Conservation (phyloP, 495 filamentous ascomycete species). For the Chaetomium fimeti region DNA sequence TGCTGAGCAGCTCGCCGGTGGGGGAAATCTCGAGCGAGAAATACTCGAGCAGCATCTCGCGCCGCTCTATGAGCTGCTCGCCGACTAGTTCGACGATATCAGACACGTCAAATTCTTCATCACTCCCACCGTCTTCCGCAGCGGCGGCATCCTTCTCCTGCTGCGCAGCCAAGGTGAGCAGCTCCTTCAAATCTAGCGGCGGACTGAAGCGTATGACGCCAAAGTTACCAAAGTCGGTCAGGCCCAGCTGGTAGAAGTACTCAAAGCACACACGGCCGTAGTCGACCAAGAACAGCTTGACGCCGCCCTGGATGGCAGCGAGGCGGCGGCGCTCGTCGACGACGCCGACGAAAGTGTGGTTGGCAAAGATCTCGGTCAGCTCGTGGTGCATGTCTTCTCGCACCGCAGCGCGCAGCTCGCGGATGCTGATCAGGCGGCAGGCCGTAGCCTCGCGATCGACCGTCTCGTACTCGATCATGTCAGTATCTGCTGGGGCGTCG, state of each 20-base stretch:
- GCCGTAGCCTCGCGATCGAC: conserved; percentile 64
- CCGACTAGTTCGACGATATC: conserved; percentile 63
- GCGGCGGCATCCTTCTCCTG: conserved; percentile 53
- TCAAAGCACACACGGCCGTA: conserved; percentile 86
- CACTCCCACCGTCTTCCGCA: conserved; percentile 28
- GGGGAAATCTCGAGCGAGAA: conserved; percentile 81
- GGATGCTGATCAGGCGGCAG: conserved; percentile 75
- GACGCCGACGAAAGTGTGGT: conserved; percentile 90
- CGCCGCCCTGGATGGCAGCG: conserved; percentile 86
- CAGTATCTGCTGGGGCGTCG: conserved; percentile 11
- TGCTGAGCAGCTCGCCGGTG: conserved; percentile 69
- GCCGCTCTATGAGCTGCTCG: conserved; percentile 62
- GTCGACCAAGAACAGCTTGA: conserved; percentile 91
- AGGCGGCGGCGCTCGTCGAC: conserved; percentile 85
- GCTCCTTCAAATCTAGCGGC: conserved; percentile 64
- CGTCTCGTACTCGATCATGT: conserved; percentile 60
- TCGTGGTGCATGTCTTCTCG: conserved; percentile 84
- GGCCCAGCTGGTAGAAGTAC: conserved; percentile 94
- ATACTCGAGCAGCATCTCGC: conserved; percentile 90
- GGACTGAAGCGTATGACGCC: conserved; percentile 79
- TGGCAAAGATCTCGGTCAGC: conserved; percentile 84
- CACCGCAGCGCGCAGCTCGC: conserved; percentile 75
- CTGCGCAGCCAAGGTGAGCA: conserved; percentile 71
- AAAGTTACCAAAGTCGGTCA: conserved; percentile 97
- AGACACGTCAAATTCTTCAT: conserved; percentile 57